Percentiles rank a stretch among this genome's conserved stretches.
phyloP scores from a whole-genome alignment of 2,329 filamentous ascomycete species.

The Pleomassaria siparia region DNA sequence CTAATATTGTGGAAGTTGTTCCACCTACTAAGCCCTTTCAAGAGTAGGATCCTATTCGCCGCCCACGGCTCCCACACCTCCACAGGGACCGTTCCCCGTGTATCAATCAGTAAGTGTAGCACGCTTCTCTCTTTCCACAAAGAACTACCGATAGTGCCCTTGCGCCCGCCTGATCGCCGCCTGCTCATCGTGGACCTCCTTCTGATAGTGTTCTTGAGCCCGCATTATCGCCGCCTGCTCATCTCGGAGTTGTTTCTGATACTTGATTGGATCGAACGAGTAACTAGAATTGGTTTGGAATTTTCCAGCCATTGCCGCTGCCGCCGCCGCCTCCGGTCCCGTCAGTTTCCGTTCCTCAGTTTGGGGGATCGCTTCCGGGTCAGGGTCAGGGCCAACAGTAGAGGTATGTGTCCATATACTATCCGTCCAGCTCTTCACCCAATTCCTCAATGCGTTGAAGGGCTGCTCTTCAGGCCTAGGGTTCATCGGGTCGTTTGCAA shows the following conservation, averaged over 20 bases:
- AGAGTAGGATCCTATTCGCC: background rate
- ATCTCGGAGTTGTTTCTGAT: background rate
- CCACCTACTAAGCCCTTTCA: too few species aligned
- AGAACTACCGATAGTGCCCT: background rate
- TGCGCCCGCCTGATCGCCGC: background rate
- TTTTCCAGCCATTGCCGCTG: background rate
- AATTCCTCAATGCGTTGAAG: slow-evolving; percentile 27
- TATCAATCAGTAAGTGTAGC: background rate
- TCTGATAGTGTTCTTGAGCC: background rate
- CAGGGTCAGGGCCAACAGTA: too few species aligned
- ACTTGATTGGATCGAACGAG: too few species aligned
- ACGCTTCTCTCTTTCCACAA: background rate
- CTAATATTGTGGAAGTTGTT: too few species aligned
- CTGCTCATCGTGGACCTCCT: background rate
- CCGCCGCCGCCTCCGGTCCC: background rate
- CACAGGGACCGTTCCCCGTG: background rate
- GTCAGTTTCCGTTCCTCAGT: background rate
- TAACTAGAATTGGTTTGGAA: too few species aligned
- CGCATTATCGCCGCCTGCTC: background rate
- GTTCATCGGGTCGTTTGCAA: slow-evolving; percentile 37
- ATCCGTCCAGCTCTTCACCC: background rate
- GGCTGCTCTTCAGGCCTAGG: slow-evolving; percentile 33
- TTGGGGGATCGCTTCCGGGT: background rate
- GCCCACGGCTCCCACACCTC: background rate
- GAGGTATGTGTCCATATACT: slow-evolving; percentile 4